phyloP scores from a whole-genome alignment of 2,329 filamentous ascomycete genomes.

The Hymenoscyphus scutula region DNA sequence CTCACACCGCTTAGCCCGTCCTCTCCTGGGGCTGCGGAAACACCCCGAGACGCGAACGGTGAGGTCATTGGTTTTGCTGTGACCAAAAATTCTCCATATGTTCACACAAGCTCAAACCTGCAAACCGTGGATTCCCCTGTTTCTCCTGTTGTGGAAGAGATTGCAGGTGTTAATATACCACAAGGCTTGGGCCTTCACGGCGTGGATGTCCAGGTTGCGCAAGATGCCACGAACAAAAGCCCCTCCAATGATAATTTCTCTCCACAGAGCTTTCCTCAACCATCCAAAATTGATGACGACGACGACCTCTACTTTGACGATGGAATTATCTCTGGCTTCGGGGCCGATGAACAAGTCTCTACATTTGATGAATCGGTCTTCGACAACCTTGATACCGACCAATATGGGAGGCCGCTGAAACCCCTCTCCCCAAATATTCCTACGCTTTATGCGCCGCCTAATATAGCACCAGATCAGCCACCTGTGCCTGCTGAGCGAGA shows the following conservation, averaged over 20 bases:
- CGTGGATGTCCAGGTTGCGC: conserved; percentile 14
- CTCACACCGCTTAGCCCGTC: conserved; percentile 53
- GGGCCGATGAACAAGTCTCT: conserved; percentile 45
- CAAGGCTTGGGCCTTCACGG: conserved; percentile 29
- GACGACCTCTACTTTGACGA: conserved; percentile 72
- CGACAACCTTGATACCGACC: conserved; percentile 63
- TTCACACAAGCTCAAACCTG: conserved; percentile 11
- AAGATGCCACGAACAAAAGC: not conserved
- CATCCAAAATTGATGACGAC: conserved; percentile 38
- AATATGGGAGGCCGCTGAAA: conserved; percentile 58
- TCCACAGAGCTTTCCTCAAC: conserved; percentile 17
- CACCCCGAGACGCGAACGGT: conserved; percentile 55
- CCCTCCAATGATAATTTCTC: conserved; percentile 13
- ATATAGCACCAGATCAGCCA: conserved; percentile 22
- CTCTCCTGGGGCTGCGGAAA: conserved; percentile 46
- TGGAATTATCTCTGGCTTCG: conserved; percentile 50
- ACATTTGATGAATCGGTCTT: conserved; percentile 73
- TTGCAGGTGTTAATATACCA: conserved; percentile 2
- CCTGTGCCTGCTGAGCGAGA: conserved; percentile 12
- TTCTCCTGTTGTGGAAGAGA: conserved; percentile 17
- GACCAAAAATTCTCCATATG: conserved; percentile 33
- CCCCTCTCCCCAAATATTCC: conserved; percentile 28
- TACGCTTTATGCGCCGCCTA: conserved; percentile 32
- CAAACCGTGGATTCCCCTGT: conserved; percentile 18
- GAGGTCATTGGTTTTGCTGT: conserved; percentile 56